A percentile compares a stretch with the other conserved stretches of the same genome.
Evolutionary conservation across 768 basidiomycete species (phyloP).

Genomic region (Psilocybe sp.): DNA sequence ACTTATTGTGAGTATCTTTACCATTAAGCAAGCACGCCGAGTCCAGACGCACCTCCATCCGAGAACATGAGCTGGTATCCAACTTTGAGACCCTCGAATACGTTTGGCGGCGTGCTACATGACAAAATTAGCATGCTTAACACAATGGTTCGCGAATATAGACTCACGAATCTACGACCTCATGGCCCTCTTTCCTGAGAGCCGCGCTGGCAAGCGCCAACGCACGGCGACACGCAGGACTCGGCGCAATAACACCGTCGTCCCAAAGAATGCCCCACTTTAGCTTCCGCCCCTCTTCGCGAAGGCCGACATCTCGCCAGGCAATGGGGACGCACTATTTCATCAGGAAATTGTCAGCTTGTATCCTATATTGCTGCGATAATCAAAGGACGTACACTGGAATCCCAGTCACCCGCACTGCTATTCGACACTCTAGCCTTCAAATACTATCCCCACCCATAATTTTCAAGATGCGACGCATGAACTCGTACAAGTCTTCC

Average conservation of each 20-base stretch:
- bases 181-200: slow-evolving; percentile 57
- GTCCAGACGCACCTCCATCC: slow-evolving; percentile 44
- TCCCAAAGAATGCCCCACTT: slow-evolving; percentile 65
- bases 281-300: slow-evolving; percentile 45
- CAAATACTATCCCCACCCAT: slow-evolving; percentile 52
- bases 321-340: slow-evolving; percentile 47
- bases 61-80: slow-evolving; percentile 56
- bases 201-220: slow-evolving; percentile 48
- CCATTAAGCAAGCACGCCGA: slow-evolving; percentile 7
- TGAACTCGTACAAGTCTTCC: slow-evolving; percentile 62
- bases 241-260: slow-evolving; percentile 55
- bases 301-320: slow-evolving; percentile 46
- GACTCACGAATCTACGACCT: slow-evolving; percentile 60
- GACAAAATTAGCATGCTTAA: neutral
- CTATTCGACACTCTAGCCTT: too few relatives aligned
- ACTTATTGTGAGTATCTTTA: slow-evolving; percentile 2
- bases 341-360: neutral
- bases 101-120: slow-evolving; percentile 40
- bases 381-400: slow-evolving; percentile 34
- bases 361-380: neutral
- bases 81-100: slow-evolving; percentile 46
- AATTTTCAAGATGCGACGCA: slow-evolving; percentile 42
- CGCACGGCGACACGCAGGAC: slow-evolving; percentile 62
- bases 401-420: slow-evolving; percentile 44
- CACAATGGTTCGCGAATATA: neutral